Conservation (phyloP, 2,329 filamentous ascomycete genomes). For the Alternaria gaisen region DNA sequence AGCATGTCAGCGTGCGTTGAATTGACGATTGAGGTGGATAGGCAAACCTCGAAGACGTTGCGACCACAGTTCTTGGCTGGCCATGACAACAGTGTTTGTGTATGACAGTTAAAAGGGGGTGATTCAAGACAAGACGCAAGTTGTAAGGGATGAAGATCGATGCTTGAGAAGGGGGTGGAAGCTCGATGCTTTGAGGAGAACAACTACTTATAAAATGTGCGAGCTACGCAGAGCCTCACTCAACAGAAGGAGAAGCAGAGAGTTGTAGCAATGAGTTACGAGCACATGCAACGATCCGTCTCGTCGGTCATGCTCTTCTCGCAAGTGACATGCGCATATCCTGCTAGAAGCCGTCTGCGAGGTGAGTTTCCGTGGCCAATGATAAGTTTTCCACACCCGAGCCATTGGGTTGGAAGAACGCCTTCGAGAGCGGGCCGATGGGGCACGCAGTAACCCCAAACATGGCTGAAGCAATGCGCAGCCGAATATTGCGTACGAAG, state of each 20-base stretch:
- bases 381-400: conserved; percentile 21
- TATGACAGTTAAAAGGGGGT: not conserved
- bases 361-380: conserved; percentile 28
- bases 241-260: conserved; percentile 6
- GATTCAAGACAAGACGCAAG: not conserved
- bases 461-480: conserved; percentile 7
- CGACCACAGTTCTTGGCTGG: conserved; percentile 31
- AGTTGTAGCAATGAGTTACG: conserved; percentile 17
- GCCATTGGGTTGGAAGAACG: conserved; percentile 14
- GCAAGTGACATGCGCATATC: conserved; percentile 20
- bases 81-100: conserved; percentile 24
- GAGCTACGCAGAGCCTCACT: conserved; percentile 14
- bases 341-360: conserved; percentile 27
- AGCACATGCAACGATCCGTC: conserved; percentile 28
- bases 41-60: conserved; percentile 42
- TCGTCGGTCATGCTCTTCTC: conserved; percentile 31
- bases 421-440: conserved; percentile 16
- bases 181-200: conserved; percentile 4
- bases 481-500: conserved; percentile 8
- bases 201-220: conserved; percentile 19
- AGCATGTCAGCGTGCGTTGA: conserved; percentile 15
- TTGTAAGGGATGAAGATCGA: not conserved
- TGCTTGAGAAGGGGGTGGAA: conserved; percentile 3
- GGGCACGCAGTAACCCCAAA: conserved; percentile 10
- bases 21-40: not conserved